Conservation (phyloP, 768 basidiomycete species). For the Agrocybe praecox region DNA sequence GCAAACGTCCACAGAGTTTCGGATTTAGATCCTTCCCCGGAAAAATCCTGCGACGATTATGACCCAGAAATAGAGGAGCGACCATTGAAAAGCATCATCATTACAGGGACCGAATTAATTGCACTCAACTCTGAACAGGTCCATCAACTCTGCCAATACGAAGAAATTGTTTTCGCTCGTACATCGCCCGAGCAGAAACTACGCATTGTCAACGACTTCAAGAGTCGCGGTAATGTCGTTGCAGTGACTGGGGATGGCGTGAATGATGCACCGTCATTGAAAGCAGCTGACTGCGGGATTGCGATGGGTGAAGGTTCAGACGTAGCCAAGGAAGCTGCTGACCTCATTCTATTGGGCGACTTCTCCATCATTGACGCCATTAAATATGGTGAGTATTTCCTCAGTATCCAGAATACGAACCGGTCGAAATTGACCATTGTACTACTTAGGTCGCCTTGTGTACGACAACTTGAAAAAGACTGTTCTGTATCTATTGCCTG, state of each 20-base stretch:
- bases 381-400: conserved; percentile 43
- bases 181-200: conserved; percentile 69
- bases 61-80: conserved; percentile 30
- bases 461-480: conserved; percentile 68
- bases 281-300: conserved; percentile 63
- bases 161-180: conserved; percentile 62
- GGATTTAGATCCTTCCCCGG: conserved; percentile 34
- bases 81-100: conserved; percentile 35
- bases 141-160: conserved; percentile 35
- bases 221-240: conserved; percentile 52
- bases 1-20: conserved; percentile 35
- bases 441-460: conserved; percentile 50
- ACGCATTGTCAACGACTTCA: conserved; percentile 61
- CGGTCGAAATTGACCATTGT: no score
- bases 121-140: conserved; percentile 34
- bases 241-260: conserved; percentile 73
- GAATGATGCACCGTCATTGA: conserved; percentile 60
- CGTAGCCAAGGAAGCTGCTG: conserved; percentile 59
- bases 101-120: conserved; percentile 43
- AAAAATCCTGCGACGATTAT: conserved; percentile 21
- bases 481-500: conserved; percentile 50
- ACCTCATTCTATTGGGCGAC: conserved; percentile 65
- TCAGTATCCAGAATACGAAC: no score
- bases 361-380: conserved; percentile 68
- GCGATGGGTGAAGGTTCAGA: conserved; percentile 59